Conservation (phyloP, 139 green algal genomes). For the Picochlorum sp. region DNA sequence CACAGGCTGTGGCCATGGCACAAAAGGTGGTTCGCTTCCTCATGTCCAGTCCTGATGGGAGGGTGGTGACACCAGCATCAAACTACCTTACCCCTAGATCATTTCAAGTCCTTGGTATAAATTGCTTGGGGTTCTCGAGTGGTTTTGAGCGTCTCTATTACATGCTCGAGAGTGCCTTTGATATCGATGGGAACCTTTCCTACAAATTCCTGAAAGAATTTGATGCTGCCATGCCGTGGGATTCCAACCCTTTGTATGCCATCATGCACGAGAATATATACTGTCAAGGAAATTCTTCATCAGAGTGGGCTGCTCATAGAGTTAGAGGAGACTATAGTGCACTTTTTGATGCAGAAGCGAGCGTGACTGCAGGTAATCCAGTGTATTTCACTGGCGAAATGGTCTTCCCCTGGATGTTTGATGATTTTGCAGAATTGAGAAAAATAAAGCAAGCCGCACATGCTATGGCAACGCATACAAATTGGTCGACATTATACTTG, state of each 20-base stretch:
- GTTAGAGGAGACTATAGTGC: constrained; percentile 50
- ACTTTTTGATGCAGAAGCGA: constrained; percentile 57
- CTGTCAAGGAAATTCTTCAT: constrained; percentile 84
- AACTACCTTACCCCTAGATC: constrained; percentile 58
- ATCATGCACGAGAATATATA: constrained; percentile 96
- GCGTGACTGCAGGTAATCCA: constrained; percentile 29
- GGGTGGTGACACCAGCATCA: constrained; percentile 49
- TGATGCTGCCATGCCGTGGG: constrained; percentile 65
- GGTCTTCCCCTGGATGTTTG: constrained; percentile 93
- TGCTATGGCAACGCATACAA: too few species aligned
- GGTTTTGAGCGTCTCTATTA: constrained; percentile 87
- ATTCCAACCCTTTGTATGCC: constrained; percentile 90
- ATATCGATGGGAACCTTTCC: constrained; percentile 51
- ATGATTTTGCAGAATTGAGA: constrained; percentile 66
- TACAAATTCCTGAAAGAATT: constrained; percentile 66
- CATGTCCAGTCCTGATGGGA: constrained; percentile 38
- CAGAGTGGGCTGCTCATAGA: constrained; percentile 63
- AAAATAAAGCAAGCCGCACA: constrained; percentile 56
- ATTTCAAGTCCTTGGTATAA: constrained; percentile 73
- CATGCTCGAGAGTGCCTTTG: constrained; percentile 69
- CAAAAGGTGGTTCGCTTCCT: constrained; percentile 65
- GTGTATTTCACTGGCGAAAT: constrained; percentile 74
- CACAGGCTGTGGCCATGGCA: constrained; percentile 33
- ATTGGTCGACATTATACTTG: constrained; percentile 81
- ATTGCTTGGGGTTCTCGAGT: constrained; percentile 40